Base-by-base conservation (phyloP, 208 protist genomes). In the Herpetomonas muscarum region DNA sequence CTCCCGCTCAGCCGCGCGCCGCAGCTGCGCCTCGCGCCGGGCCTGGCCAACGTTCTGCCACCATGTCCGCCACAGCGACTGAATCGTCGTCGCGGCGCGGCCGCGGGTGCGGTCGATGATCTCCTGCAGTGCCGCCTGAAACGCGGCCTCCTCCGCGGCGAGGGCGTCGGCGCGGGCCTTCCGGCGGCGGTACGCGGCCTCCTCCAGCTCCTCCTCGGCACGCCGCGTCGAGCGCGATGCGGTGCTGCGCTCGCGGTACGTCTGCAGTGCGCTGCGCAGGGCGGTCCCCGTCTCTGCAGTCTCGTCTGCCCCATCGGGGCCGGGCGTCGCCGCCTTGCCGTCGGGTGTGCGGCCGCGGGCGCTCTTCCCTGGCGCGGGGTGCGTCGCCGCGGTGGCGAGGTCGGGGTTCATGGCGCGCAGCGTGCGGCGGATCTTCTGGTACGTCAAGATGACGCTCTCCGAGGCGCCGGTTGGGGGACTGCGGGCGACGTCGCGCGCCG, bases 41-140 rank as follows among this genome's bases (percentile, higher is more conserved):
- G 71, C 56, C 31, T 60, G 60, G 9, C 87, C 87, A 1, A 85
- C 48, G 4, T 62, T 46, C 9, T 26, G 44, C 84, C 87, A 94
- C 87, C 87, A 94, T 41, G 57, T 63, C 17, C 17, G 55, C 84
- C 87, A 94, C 39, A 26, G 29, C 9, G 52, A 60, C 55, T 94
- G 87, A 36, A 94, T 80, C 1, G 28, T 54, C 3, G 7, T 24
- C 0, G 83, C 87, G 1, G 81, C 83, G 15, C 67, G 67, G 12
- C 64, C 31, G 21, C 63, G 54, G 5, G 76, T 85, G 41, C 83
- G 83, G 1, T 29, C 29, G 4, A 62, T 39, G 17, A 91, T 65
- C 3, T 10, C 39, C n/a, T 42, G 9, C 0, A 83, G 54, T 1
- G 55, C 64, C 0, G 15, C 48, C 36, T 83, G 42, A 41, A 78